phyloP scores from a whole-genome alignment of 106 monocot genomes.

The Xerophyta viscosa region DNA sequence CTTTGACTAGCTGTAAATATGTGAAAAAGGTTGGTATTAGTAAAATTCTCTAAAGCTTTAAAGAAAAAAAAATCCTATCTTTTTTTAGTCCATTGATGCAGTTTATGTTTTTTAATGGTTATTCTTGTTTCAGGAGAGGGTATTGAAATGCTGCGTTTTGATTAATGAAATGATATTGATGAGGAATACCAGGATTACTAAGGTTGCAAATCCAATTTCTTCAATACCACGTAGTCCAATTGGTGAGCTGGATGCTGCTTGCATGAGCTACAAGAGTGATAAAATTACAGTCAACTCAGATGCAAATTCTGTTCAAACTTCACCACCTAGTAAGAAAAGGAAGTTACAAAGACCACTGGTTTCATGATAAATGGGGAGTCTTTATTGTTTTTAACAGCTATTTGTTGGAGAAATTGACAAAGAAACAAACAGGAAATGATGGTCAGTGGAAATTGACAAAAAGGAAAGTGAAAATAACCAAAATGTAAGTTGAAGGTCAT shows the following conservation, averaged over 20 bases:
- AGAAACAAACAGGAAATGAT: background rate
- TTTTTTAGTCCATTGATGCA: background rate
- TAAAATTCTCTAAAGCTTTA: background rate
- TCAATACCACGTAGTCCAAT: conserved; percentile 66
- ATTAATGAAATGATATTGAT: conserved; percentile 34
- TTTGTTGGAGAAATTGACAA: conserved; percentile 13
- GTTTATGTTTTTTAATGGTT: background rate
- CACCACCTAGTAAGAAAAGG: conserved; percentile 53
- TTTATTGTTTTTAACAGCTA: background rate
- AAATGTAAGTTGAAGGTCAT: conserved; percentile 12
- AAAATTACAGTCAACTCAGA: conserved; percentile 29
- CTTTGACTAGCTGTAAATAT: conserved; percentile 33
- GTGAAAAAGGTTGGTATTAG: conserved; percentile 34
- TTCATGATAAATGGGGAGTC: conserved; percentile 7
- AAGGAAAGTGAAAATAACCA: background rate
- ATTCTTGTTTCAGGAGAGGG: conserved; percentile 51
- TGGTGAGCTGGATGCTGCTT: conserved; percentile 75
- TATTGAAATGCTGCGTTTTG: conserved; percentile 56
- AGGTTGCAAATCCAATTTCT: conserved; percentile 19
- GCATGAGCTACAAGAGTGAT: conserved; percentile 64
- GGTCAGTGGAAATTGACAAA: conserved; percentile 15
- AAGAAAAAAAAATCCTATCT: background rate
- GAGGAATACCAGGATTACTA: conserved; percentile 10
- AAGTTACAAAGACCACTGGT: conserved; percentile 31
- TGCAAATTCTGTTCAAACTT: conserved; percentile 23